phyloP scores from a whole-genome alignment of 2,329 filamentous ascomycete species.

The Curvularia eragrostidis region DNA sequence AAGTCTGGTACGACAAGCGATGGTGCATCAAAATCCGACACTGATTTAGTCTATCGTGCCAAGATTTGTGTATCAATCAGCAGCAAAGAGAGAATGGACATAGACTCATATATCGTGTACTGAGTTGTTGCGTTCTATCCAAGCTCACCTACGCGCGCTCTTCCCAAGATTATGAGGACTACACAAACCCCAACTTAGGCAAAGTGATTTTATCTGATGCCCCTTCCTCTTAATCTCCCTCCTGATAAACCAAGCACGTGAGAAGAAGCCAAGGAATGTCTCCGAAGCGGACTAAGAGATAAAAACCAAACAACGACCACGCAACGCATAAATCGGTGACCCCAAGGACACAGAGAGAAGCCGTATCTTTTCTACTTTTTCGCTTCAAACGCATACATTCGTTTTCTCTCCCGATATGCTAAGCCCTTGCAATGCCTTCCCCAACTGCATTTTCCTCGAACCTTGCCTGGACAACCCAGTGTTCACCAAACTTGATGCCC shows the following conservation, averaged over 20 bases:
- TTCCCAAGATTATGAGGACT: background rate
- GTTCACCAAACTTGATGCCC: conserved; percentile 85
- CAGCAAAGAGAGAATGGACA: no score
- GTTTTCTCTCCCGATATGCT: background rate
- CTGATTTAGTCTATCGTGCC: no score
- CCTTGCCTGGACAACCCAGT: conserved; percentile 79
- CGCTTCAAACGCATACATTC: background rate
- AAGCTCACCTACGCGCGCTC: background rate
- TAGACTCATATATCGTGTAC: background rate
- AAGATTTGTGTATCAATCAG: no score
- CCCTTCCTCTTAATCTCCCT: background rate
- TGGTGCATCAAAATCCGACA: no score
- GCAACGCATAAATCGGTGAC: conserved; percentile 14
- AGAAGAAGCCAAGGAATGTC: background rate
- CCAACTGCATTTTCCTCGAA: conserved; percentile 38
- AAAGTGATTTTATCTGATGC: background rate
- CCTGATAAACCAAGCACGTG: background rate
- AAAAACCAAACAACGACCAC: conserved; percentile 11
- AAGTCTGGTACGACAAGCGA: no score
- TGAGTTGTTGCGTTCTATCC: background rate
- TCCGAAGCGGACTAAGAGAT: background rate
- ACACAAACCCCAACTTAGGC: background rate
- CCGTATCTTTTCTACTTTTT: background rate
- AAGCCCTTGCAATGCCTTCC: conserved; percentile 9
- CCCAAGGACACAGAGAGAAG: background rate